Conservation (phyloP, 768 basidiomycete species). For the Pulveroboletus sp. region DNA sequence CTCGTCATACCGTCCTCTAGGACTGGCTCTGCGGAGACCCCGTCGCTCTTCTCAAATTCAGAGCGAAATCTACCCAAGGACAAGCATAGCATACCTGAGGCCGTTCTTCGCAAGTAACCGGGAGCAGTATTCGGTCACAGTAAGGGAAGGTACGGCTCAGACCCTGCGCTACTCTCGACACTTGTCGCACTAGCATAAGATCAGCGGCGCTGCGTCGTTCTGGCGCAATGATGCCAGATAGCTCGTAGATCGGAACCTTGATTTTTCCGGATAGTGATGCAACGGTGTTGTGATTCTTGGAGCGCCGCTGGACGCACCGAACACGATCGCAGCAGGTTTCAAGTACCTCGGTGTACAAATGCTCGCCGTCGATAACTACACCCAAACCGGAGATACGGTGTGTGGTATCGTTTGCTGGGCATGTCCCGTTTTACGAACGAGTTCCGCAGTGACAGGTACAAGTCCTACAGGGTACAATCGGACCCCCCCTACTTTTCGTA, state of each 20-base stretch:
- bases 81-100: constrained; percentile 51
- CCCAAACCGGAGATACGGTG: constrained; percentile 41
- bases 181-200: background rate
- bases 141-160: constrained; percentile 33
- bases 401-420: background rate
- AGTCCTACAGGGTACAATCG: constrained; percentile 40
- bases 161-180: background rate
- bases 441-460: constrained; percentile 36
- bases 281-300: constrained; percentile 54
- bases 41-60: constrained; percentile 56
- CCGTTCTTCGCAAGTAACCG: constrained; percentile 42
- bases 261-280: constrained; percentile 45
- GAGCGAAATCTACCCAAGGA: constrained; percentile 41
- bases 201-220: background rate
- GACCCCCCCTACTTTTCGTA: constrained; percentile 47
- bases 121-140: constrained; percentile 52
- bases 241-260: constrained; percentile 39
- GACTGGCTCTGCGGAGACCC: constrained; percentile 30
- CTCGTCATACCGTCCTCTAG: constrained; percentile 16
- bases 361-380: constrained; percentile 49
- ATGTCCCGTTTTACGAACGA: background rate
- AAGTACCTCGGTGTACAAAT: constrained; percentile 47
- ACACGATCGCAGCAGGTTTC: constrained; percentile 54
- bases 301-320: constrained; percentile 61
- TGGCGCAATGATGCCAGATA: constrained; percentile 43